Evolutionary conservation across 805 yeast genomes (phyloP).

Genomic region (Lipomyces kockii): DNA sequence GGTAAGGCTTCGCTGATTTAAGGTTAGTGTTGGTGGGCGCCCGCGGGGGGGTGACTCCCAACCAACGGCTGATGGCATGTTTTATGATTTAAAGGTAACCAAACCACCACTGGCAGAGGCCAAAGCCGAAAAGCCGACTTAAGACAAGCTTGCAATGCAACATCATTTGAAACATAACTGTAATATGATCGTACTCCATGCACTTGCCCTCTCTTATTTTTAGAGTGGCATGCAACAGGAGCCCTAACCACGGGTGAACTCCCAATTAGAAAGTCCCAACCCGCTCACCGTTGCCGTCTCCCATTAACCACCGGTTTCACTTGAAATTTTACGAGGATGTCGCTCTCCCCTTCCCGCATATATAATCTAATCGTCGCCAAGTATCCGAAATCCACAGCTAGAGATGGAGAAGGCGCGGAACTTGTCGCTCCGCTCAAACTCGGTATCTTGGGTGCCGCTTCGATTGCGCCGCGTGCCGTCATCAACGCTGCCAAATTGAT

Average conservation of each 20-base stretch:
- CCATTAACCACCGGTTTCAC: neutral
- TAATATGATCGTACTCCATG: no score
- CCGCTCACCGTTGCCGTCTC: no score
- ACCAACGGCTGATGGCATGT: no score
- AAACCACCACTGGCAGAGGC: neutral
- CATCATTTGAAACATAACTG: neutral
- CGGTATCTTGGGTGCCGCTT: conserved; percentile 34
- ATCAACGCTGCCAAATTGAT: conserved; percentile 27
- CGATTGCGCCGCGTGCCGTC: conserved; percentile 30
- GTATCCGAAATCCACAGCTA: conserved; percentile 8
- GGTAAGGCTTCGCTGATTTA: neutral
- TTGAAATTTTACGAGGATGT: neutral
- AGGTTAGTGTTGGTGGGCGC: conserved; percentile 7
- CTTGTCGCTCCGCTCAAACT: conserved; percentile 21
- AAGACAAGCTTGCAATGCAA: neutral
- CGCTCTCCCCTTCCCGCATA: conserved; percentile 11
- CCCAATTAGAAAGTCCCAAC: neutral
- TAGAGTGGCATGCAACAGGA: neutral
- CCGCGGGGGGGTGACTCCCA: neutral
- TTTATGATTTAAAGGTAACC: neutral
- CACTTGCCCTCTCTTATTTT: no score
- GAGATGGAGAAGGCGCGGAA: neutral
- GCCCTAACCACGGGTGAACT: neutral
- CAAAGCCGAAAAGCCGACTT: no score
- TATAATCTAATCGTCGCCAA: conserved; percentile 17